phyloP scores from a whole-genome alignment of 2,329 filamentous ascomycete genomes.

The Arthroderma sp. region DNA sequence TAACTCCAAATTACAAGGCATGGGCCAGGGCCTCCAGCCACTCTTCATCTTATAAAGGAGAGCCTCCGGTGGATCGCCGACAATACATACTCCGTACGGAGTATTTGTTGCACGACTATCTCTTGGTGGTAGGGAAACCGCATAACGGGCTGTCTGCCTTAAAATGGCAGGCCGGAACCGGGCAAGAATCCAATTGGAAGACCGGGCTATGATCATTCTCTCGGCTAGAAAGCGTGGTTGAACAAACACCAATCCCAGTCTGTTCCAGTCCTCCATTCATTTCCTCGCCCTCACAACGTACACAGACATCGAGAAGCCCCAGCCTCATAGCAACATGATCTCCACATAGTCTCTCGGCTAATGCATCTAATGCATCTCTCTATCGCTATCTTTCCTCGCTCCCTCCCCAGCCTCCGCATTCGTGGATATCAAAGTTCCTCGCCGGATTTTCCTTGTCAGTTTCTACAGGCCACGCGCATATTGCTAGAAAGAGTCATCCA shows the following conservation, averaged over 20 bases:
- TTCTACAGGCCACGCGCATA: not conserved
- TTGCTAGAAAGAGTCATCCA: not conserved
- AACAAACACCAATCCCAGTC: conserved; percentile 3
- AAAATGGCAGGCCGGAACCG: not conserved
- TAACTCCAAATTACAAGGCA: not conserved
- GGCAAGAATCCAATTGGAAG: conserved; percentile 2
- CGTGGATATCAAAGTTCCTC: not conserved
- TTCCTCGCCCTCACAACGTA: not conserved
- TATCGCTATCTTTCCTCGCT: not conserved
- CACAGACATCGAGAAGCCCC: not conserved
- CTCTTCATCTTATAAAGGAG: not conserved
- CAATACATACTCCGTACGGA: not conserved
- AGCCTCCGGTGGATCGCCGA: not conserved
- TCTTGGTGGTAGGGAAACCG: conserved; percentile 1
- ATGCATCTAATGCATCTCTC: not conserved
- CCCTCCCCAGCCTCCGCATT: not conserved
- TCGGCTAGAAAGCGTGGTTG: not conserved
- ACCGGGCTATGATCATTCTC: not conserved
- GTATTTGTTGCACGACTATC: not conserved
- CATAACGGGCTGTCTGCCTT: not conserved
- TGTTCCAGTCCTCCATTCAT: not conserved
- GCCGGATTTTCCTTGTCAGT: conserved; percentile 1
- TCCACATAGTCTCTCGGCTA: not conserved
- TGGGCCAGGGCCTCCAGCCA: not conserved
- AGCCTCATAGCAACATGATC: not conserved